Base-by-base conservation (phyloP, 192 early-diverging fungal species). In the Podochytrium sp. region DNA sequence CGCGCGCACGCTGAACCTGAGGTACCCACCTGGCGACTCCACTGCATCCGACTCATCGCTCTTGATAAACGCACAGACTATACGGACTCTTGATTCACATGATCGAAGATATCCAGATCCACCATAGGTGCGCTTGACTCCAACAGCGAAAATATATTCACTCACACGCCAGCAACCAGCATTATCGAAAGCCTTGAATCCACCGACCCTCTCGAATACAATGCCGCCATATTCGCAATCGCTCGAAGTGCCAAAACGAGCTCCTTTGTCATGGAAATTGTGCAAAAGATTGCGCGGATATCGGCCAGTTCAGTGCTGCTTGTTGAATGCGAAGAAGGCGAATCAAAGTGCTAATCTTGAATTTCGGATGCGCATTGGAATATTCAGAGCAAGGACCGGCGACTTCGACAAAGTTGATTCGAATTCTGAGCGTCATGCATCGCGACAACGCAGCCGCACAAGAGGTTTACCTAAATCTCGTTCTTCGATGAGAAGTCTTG, bases 361-460 rank as follows among this genome's bases (percentile, higher is more conserved):
- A 41, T 47, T 16, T 40, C 29, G 7, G 0, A 12, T 18, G 40
- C n/a, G 18, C 43, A 30, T 34, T 65, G 14, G 12, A 33, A 14
- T 7, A 56, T 34, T 18, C 37, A 72, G 70, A 72, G 57, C 70
- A 72, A 61, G 70, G 70, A 10, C 29, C 58, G 23, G 16, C 56
- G 14, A 72, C 43, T 40, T 72, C 57, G n/a, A 61, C 34, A 34
- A 72, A 72, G 25, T 49, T 72, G 55, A 61, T 72, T 61, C 70
- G 57, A 10, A 61, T 72, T 61, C 42, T 72, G 18, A 25, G 70
- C 23, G 57, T 42, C 25, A 47, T 72, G 70, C 37, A 61, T 72
- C 70, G 70, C 14, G 25, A 72, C 35, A 7, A 14, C 30, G 5
- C 23, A 14, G 70, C 70, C 10, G 39, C 70, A 7, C 27, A 20